Base-by-base conservation (phyloP, 176 grass and related monocot species). In the Phyllostachys edulis region DNA sequence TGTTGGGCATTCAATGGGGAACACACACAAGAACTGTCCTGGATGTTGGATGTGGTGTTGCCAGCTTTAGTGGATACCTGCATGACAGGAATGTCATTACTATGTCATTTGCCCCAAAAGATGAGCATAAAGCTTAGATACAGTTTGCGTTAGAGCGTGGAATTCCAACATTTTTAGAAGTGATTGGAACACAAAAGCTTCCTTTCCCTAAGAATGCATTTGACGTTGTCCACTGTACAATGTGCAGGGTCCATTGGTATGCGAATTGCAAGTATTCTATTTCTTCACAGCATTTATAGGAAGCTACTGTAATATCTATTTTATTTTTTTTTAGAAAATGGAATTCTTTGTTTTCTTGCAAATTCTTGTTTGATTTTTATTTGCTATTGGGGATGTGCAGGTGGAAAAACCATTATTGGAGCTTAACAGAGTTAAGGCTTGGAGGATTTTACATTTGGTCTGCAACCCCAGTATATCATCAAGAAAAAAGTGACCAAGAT, bases 121-220 rank as follows among this genome's bases (percentile, higher is more conserved):
- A 98, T 76, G 96, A 98, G 88, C 93, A 98, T 64, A 89, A 98
- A 82, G 93, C 96, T 75, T 93, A 98, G 85, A 98, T 98, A 90
- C 89, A 98, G 52, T 98, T 98, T 79, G 91, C 93, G 36, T 82
- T 98, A 44, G 96, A 98, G 80, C 89, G 93, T 13, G 96, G 96
- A 49, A 96, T 98, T 90, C 96, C 91, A 66, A 89, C 96, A 47
- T 92, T 98, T 77, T 78, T 98, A 55, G 90, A 88, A 55, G 93
- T 98, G 29, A 98, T 96, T 41, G 93, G 86, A 64, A 96, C 96
- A 76, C 87, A 92, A 76, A 93, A 87, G 78, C 93, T 98, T 80
- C 77, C 93, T 21, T 94, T 98, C 76, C 93, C 96, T 21, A 88
- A 94, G 80, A 95, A 98, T 78, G 88, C 78, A 16, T 98, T 96